These are phyloP conservation scores for Haplosporangium gracile DNA, from an alignment of 192 early-diverging fungal species.

Conservation along the genomic window DNA sequence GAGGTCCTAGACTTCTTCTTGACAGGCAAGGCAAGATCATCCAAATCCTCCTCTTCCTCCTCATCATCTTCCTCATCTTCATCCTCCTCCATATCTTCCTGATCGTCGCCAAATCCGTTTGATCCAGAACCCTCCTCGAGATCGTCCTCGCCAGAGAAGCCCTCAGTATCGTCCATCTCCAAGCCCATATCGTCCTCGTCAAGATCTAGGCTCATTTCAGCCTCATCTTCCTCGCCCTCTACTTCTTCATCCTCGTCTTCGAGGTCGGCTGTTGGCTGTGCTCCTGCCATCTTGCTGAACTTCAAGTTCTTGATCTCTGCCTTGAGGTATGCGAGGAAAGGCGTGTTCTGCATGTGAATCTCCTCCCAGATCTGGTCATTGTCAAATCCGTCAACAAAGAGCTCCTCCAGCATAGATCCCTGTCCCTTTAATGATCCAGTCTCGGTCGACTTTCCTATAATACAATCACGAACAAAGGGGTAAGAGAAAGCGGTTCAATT, in stretches of 20 bases:
- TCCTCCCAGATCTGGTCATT: conserved; percentile 96
- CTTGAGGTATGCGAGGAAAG: conserved; percentile 77
- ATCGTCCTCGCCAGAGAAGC: conserved; percentile 35
- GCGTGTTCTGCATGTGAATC: conserved; percentile 86
- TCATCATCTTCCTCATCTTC: conserved; percentile 60
- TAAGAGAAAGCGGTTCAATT: neutral
- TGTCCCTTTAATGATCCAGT: conserved; percentile 55
- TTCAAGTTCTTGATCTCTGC: conserved; percentile 59
- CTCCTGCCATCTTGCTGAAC: conserved; percentile 52
- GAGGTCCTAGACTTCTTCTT: conserved; percentile 64
- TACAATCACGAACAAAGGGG: neutral
- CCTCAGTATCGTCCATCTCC: conserved; percentile 58
- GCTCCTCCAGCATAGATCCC: conserved; percentile 67
- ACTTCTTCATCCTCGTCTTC: conserved; percentile 60
- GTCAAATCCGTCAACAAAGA: conserved; percentile 81
- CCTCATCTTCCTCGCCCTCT: conserved; percentile 58
- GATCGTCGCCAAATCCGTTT: conserved; percentile 48
- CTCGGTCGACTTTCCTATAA: conserved; percentile 63
- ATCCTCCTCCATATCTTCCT: conserved; percentile 56
- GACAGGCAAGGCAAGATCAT: conserved; percentile 55
- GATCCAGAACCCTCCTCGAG: conserved; percentile 8
- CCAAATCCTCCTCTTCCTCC: conserved; percentile 57
- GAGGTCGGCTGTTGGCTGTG: conserved; percentile 56
- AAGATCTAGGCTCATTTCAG: conserved; percentile 59
- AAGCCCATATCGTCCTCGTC: conserved; percentile 55